These are phyloP conservation scores for Colletotrichum sojae DNA, from an alignment of 2,329 filamentous ascomycete species.

Conservation along the genomic window DNA sequence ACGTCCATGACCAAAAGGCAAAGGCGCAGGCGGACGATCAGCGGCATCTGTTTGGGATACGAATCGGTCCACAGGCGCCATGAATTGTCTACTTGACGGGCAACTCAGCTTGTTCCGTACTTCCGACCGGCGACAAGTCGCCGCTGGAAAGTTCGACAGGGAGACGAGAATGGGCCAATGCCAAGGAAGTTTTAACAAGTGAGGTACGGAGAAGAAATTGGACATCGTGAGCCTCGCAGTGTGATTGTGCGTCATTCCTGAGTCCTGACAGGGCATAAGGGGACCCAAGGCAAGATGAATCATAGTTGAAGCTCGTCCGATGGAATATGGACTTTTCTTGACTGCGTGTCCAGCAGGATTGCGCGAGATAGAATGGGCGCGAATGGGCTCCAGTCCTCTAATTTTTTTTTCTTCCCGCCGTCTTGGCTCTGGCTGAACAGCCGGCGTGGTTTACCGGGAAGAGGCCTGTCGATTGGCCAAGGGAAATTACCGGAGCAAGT, in stretches of 20 bases:
- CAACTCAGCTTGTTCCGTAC: conserved; percentile 1
- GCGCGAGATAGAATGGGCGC: not conserved
- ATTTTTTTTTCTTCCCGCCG: not conserved
- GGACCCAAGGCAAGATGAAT: not conserved
- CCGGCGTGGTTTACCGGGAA: conserved; percentile 29
- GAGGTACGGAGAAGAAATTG: conserved; percentile 32
- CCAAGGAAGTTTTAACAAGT: conserved; percentile 1
- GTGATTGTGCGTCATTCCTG: conserved; percentile 29
- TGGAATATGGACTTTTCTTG: conserved; percentile 1
- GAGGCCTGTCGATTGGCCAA: conserved; percentile 12
- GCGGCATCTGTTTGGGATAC: conserved; percentile 22
- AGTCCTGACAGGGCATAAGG: conserved; percentile 7
- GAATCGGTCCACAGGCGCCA: conserved; percentile 27
- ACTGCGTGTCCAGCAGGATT: conserved; percentile 4
- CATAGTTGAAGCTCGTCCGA: not conserved
- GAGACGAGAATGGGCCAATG: conserved; percentile 7
- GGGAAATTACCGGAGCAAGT: conserved; percentile 30
- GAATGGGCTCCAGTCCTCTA: not conserved
- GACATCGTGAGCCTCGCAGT: not conserved
- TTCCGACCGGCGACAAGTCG: not conserved
- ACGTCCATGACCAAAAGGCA: conserved; percentile 1
- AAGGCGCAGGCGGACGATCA: conserved; percentile 24
- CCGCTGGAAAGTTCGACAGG: not conserved
- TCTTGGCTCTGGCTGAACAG: conserved; percentile 5
- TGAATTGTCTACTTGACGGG: conserved; percentile 8